Percentiles rank a stretch among this genome's conserved stretches.
Conservation (phyloP, 192 early-diverging fungal species). For the Gamsiella multidivaricata region DNA sequence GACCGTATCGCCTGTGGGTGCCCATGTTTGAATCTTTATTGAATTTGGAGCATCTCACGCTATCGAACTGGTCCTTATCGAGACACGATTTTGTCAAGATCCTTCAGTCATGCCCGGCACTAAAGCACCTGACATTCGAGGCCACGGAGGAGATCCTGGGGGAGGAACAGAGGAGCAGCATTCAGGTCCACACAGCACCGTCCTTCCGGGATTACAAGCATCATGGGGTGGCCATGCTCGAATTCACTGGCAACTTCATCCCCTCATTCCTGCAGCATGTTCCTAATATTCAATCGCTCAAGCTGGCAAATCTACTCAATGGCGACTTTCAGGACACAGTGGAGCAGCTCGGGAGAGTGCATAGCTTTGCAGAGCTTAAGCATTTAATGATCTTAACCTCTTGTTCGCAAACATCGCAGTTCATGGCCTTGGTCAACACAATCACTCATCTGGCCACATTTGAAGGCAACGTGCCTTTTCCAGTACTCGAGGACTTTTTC, state of each 20-base stretch:
- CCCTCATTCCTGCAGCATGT: constrained; percentile 13
- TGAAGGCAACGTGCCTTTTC: constrained; percentile 19
- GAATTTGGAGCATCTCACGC: neutral
- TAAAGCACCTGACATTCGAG: constrained; percentile 12
- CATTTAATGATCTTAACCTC: constrained; percentile 5
- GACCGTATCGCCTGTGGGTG: constrained; percentile 13
- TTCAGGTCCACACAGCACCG: neutral
- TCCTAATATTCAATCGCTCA: constrained; percentile 7
- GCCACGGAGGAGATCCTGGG: constrained; percentile 12
- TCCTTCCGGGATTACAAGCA: constrained; percentile 11
- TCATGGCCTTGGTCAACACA: constrained; percentile 9
- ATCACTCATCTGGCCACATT: constrained; percentile 3
- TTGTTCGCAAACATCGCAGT: constrained; percentile 2
- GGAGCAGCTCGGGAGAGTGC: neutral
- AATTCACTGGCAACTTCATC: constrained; percentile 17
- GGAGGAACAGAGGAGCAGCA: neutral
- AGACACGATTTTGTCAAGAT: constrained; percentile 20
- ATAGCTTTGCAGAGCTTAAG: neutral
- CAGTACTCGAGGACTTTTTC: constrained; percentile 15
- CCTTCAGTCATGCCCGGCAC: constrained; percentile 10
- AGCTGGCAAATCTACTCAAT: neutral
- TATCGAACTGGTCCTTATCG: constrained; percentile 28
- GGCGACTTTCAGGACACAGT: constrained; percentile 16
- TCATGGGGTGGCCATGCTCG: neutral
- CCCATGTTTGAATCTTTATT: constrained; percentile 2